A percentile compares a stretch with the other conserved stretches of the same genome.
Evolutionary conservation across 2,329 filamentous ascomycete species (phyloP).

Genomic region (Exserohilum turcica): DNA sequence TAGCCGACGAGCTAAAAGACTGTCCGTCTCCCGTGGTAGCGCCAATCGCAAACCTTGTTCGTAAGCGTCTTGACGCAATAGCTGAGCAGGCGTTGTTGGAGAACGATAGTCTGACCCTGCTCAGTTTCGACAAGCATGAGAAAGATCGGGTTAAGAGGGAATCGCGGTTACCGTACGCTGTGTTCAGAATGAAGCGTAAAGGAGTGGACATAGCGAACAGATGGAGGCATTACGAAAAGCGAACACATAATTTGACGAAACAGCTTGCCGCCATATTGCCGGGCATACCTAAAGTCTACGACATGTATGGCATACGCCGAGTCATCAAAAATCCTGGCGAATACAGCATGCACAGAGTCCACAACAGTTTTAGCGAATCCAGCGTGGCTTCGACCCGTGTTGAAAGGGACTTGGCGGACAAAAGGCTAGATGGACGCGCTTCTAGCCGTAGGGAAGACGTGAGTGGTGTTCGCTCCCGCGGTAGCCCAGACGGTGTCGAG

Average conservation of each 20-base stretch:
- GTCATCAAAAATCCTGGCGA: no score
- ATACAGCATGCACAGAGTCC: no score
- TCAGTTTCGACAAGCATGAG: not conserved
- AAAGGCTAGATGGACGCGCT: no score
- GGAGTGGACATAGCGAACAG: not conserved
- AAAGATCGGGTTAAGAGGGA: not conserved
- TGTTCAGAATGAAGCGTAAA: not conserved
- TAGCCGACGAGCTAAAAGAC: not conserved
- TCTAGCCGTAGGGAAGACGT: no score
- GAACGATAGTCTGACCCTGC: not conserved
- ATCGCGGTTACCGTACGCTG: no score
- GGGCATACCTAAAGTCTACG: not conserved
- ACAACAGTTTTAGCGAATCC: no score
- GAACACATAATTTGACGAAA: not conserved
- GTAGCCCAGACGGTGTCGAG: not conserved
- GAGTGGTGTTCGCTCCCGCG: no score
- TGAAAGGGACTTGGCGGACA: not conserved
- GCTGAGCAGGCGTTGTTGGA: not conserved
- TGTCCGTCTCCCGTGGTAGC: constrained; percentile 1
- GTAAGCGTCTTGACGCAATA: constrained; percentile 2
- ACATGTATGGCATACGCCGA: no score
- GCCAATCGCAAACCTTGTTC: not conserved
- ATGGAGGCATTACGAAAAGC: no score
- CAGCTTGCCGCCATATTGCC: not conserved
- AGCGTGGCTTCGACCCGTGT: not conserved